These are phyloP conservation scores for Meira miltonrushii DNA, from an alignment of 1,284 basidiomycete species.

Conservation along the genomic window DNA sequence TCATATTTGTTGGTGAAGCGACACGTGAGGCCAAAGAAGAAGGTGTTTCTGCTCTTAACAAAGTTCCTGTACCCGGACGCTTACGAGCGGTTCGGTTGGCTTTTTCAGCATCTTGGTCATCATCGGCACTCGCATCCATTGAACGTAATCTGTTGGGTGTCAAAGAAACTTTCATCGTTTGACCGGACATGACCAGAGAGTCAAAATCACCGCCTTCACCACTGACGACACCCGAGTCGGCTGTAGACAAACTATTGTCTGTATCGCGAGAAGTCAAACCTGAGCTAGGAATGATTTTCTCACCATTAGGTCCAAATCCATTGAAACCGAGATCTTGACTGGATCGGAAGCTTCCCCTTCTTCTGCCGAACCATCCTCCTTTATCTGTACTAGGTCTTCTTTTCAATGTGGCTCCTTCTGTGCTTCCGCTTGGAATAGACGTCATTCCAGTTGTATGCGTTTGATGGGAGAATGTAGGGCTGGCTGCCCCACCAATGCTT, in stretches of 20 bases:
- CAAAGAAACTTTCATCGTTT: conserved; percentile 67
- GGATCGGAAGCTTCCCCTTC: conserved; percentile 35
- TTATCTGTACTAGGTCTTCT: conserved; percentile 13
- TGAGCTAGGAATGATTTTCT: neutral
- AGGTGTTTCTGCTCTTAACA: neutral
- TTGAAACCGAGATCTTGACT: conserved; percentile 19
- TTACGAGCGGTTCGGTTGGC: conserved; percentile 15
- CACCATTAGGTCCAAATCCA: neutral
- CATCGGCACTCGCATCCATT: conserved; percentile 33
- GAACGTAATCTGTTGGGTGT: conserved; percentile 61
- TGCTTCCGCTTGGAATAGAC: neutral
- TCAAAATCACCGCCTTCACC: conserved; percentile 29
- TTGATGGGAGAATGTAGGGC: neutral
- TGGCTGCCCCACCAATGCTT: neutral
- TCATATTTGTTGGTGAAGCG: too few relatives aligned
- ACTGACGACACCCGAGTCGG: neutral
- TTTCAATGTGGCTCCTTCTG: neutral
- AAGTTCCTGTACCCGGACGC: conserved; percentile 23
- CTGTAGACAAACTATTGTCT: neutral
- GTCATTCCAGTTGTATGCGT: neutral
- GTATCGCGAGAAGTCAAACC: neutral
- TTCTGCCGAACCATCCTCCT: conserved; percentile 21
- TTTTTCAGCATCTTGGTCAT: conserved; percentile 15
- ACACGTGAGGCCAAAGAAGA: neutral
- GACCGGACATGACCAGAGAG: conserved; percentile 35